These are phyloP conservation scores for Backusella liffmaniae DNA, from an alignment of 192 early-diverging fungal genomes.

Conservation along the genomic window DNA sequence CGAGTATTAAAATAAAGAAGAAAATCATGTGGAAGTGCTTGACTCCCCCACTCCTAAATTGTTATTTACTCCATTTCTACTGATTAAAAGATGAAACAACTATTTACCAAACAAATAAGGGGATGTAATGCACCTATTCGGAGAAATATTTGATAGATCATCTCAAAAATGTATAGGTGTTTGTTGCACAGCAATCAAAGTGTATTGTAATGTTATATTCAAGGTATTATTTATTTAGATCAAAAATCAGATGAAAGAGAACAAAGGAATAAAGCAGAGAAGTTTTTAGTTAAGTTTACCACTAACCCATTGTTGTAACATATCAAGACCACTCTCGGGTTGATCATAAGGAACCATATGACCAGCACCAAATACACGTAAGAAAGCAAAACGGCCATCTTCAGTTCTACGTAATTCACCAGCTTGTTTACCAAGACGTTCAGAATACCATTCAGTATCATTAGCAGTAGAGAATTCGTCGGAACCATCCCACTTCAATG, in stretches of 20 bases:
- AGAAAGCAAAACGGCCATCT: conserved; percentile 74
- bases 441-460: conserved; percentile 74
- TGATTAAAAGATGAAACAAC: neutral
- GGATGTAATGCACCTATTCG: neutral
- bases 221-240: neutral
- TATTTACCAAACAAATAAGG: neutral
- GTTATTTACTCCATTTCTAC: neutral
- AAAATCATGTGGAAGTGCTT: neutral
- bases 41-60: neutral
- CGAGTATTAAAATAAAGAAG: neutral
- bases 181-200: neutral
- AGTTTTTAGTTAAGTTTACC: conserved; percentile 3
- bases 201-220: neutral
- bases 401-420: conserved; percentile 66
- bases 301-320: conserved; percentile 84
- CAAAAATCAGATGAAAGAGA: neutral
- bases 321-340: conserved; percentile 75
- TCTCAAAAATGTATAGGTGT: neutral
- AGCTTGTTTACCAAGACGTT: conserved; percentile 40
- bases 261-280: neutral
- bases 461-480: conserved; percentile 63
- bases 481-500: conserved; percentile 82
- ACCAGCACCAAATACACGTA: conserved; percentile 84
- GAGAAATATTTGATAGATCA: neutral
- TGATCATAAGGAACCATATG: conserved; percentile 97